Evolutionary conservation across 495 filamentous ascomycete species (phyloP).

Genomic region (Penicillium antarcticum): DNA sequence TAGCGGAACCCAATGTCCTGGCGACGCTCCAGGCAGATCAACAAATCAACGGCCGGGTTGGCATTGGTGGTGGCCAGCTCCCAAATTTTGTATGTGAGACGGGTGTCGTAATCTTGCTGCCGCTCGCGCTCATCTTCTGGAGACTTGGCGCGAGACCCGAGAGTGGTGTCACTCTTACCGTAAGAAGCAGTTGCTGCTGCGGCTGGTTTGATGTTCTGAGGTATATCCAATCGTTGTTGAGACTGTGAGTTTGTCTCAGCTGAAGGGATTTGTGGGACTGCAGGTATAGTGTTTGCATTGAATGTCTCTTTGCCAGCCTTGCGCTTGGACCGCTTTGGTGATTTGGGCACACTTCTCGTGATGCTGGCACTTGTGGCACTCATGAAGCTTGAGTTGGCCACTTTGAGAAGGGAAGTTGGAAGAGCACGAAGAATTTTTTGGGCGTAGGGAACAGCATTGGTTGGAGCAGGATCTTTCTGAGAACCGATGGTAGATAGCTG

Average conservation of each 20-base stretch:
- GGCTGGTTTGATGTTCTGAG: constrained; percentile 15
- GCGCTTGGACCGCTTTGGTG: constrained; percentile 59
- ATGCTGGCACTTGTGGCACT: constrained; percentile 86
- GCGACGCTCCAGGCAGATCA: constrained; percentile 88
- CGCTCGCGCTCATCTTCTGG: constrained; percentile 56
- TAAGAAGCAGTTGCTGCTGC: constrained; percentile 14
- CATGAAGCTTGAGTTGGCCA: constrained; percentile 93
- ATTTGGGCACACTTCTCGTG: constrained; percentile 77
- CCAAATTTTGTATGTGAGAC: constrained; percentile 91
- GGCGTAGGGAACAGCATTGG: constrained; percentile 82
- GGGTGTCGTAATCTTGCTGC: constrained; percentile 75
- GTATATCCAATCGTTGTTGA: constrained; percentile 38
- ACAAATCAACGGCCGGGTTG: constrained; percentile 88
- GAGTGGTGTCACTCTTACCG: constrained; percentile 20
- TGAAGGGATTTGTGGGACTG: constrained; percentile 34
- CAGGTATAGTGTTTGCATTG: constrained; percentile 15
- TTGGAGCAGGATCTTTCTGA: constrained; percentile 70
- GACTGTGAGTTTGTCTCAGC: constrained; percentile 30
- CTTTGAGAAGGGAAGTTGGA: constrained; percentile 87
- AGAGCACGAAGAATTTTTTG: constrained; percentile 89
- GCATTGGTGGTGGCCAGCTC: constrained; percentile 87
- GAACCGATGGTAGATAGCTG: constrained; percentile 83
- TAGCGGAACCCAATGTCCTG: constrained; percentile 96
- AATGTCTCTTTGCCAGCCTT: constrained; percentile 48
- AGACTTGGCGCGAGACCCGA: constrained; percentile 23